Base-by-base conservation (phyloP, 1,284 basidiomycete species). In the Cutaneotrichosporon cutaneum region DNA sequence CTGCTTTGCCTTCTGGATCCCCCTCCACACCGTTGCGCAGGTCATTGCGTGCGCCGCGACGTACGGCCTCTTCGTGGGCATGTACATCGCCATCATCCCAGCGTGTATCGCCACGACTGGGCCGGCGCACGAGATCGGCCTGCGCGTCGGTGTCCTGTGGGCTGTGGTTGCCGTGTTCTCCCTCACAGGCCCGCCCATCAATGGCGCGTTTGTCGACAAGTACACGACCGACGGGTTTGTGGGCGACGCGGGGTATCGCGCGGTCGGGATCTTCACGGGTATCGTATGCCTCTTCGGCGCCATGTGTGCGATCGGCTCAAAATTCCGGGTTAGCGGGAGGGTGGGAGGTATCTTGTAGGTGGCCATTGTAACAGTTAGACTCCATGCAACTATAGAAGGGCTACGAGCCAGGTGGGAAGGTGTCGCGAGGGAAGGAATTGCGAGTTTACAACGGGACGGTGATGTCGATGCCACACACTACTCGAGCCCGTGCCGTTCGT, bases 131-230 rank as follows among this genome's bases (percentile, higher is more conserved):
- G 72, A 73, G 53, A 70, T 75, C 52, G 73, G 73, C 14, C 52
- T 62, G n/a, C 61, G 72, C 9, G 63, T 72, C 26, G 73, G 73
- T 0, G 50, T 73, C 14, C 63, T 68, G 26, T 70, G 64, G 39
- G 30, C 62, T 13, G 48, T 70, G 24, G 64, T 70, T 16, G 70
- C 70, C 0, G 21, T 76, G n/a, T 67, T 70, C 1, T 71, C 68
- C 0, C 62, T 79, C 10, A 68, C 70, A 21, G 76, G 76, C 0
- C 75, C 76, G 3, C 76, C 77, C 0, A 77, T 78, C 61, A 69
- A 69, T 1, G 77, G 77, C 21, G 76, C 48, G 26, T 51, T 51
- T 18, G 27, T 51, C 27, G 18, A 51, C 7, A 51, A 18, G 48
- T 21, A 51, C 24, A 47, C 45, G 2, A 16, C 14, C 6, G 22